Conservation (phyloP, 306 rosid species). For the Oemleria cerasiformis region DNA sequence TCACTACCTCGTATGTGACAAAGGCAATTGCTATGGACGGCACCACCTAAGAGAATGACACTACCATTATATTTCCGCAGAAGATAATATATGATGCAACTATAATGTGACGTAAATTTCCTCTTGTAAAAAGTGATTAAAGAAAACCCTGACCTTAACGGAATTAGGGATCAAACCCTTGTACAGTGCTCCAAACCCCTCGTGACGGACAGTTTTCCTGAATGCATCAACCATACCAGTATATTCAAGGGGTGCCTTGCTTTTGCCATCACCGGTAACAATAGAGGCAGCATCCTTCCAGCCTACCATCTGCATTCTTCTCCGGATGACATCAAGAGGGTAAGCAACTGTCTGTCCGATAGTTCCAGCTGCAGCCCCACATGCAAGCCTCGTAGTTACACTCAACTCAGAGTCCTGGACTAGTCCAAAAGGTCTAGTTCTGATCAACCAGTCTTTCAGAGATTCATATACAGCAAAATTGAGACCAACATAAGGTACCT, state of each 20-base stretch:
- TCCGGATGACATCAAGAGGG: slow-evolving; percentile 51
- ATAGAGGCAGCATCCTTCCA: slow-evolving; percentile 44
- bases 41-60: slow-evolving; percentile 48
- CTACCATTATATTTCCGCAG: background rate
- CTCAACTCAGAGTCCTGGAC: slow-evolving; percentile 38
- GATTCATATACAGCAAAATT: slow-evolving; percentile 50
- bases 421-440: slow-evolving; percentile 33
- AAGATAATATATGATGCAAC: background rate
- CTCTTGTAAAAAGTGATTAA: background rate
- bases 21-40: slow-evolving; percentile 79
- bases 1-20: slow-evolving; percentile 58
- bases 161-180: slow-evolving; percentile 55
- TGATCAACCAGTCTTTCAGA: slow-evolving; percentile 44
- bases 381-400: slow-evolving; percentile 43
- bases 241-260: slow-evolving; percentile 30
- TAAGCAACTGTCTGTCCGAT: slow-evolving; percentile 54
- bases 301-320: slow-evolving; percentile 58
- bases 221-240: slow-evolving; percentile 52
- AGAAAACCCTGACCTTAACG: slow-evolving; percentile 51
- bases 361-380: slow-evolving; percentile 59
- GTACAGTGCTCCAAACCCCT: slow-evolving; percentile 50
- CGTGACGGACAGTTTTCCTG: slow-evolving; percentile 44
- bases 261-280: slow-evolving; percentile 39
- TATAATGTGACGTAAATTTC: background rate
- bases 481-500: slow-evolving; percentile 54